phyloP scores from a whole-genome alignment of 345 rosid species.

The Sonneratia alba region DNA sequence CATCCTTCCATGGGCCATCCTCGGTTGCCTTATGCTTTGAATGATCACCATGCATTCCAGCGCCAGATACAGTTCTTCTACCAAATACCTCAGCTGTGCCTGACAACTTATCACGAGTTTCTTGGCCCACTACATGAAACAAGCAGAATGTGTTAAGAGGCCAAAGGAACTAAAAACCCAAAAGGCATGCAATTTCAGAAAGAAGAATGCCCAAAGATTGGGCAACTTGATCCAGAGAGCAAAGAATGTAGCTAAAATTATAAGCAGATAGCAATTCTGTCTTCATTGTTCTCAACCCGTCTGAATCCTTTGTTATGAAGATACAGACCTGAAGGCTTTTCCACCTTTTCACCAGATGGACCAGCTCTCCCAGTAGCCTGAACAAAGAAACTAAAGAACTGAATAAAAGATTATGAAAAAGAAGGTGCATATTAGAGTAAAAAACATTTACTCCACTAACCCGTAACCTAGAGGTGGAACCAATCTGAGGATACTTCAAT shows the following conservation, averaged over 20 bases:
- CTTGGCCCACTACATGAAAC: constrained; percentile 29
- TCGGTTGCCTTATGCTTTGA: constrained; percentile 14
- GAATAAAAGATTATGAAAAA: neutral
- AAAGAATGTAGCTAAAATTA: too few species aligned
- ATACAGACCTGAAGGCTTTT: constrained; percentile 31
- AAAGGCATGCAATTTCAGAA: neutral
- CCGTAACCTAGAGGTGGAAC: constrained; percentile 30
- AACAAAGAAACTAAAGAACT: constrained; percentile 2
- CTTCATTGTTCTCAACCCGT: neutral
- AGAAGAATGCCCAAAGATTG: too few species aligned
- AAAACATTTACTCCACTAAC: constrained; percentile 19
- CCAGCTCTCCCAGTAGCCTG: constrained; percentile 22
- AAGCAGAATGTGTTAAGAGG: neutral
- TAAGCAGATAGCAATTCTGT: neutral
- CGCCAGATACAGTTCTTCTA: constrained; percentile 22
- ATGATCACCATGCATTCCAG: constrained; percentile 12
- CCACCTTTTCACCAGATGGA: constrained; percentile 26
- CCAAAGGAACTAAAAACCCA: neutral
- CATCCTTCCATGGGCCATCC: constrained; percentile 17
- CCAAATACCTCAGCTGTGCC: constrained; percentile 45
- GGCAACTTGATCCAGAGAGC: too few species aligned
- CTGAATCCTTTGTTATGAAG: constrained; percentile 1
- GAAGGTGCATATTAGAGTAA: neutral
- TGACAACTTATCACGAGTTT: constrained; percentile 35
- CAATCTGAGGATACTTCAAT: constrained; percentile 46